Evolutionary conservation across 768 basidiomycete genomes (phyloP).

Genomic region (Mycena maculata): DNA sequence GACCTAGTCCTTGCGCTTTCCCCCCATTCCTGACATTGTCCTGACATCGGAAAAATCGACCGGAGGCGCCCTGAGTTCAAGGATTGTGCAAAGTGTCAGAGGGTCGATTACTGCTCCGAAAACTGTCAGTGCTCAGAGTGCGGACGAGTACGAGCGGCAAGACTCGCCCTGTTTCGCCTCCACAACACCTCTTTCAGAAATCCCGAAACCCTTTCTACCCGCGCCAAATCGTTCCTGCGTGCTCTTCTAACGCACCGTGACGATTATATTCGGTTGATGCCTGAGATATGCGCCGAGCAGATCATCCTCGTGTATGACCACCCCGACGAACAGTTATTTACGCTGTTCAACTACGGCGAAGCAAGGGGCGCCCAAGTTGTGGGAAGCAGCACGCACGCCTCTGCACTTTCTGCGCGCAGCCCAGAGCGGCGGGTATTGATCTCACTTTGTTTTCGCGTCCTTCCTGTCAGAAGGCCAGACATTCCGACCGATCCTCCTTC

Average conservation of each 20-base stretch:
- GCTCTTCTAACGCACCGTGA: neutral
- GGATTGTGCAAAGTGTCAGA: neutral
- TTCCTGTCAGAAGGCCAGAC: no score
- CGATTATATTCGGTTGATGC: neutral
- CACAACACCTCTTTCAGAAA: neutral
- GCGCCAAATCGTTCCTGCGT: neutral
- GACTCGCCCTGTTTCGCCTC: neutral
- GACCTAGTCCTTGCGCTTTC: no score
- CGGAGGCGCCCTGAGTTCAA: neutral
- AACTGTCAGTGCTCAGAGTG: neutral
- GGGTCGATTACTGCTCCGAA: neutral
- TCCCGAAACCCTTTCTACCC: neutral
- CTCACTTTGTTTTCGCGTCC: no score
- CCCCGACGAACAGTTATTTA: no score
- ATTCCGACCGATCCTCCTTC: no score
- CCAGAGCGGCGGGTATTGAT: no score
- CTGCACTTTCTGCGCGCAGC: no score
- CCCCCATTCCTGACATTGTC: neutral
- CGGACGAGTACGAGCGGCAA: neutral
- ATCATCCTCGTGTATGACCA: no score
- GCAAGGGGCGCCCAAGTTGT: no score
- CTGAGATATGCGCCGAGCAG: neutral
- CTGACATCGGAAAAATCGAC: neutral
- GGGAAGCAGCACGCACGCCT: no score
- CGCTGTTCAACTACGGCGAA: no score